Base-by-base conservation (phyloP, 306 rosid genomes). In the Rosa persica region DNA sequence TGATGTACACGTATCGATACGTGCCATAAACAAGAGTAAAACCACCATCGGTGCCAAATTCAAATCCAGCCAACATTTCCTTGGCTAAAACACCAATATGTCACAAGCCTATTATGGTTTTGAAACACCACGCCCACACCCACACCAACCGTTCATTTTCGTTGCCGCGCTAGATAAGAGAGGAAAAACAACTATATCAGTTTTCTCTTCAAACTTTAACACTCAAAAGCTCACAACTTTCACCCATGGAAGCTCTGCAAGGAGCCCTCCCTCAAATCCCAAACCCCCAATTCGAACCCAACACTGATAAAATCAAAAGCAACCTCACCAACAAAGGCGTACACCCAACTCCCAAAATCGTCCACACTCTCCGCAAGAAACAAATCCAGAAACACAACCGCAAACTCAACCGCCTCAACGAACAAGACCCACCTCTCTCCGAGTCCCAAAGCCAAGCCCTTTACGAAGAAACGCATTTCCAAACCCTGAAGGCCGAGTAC, bases 291-390 rank as follows among this genome's bases (percentile, higher is more conserved):
- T 92, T 89, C 81, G 89, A 89, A 76, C 97, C 98, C 16, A 82
- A 89, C 87, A 64, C 86, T 27, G 88, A 85, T 17, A 86, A 58
- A 25, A 89, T 94, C 83, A 89, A 88, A 70, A 88, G 83, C 55
- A 74, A 10, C 58, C 95, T 94, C 70, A 81, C 83, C 44, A 75
- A 85, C 30, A 82, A 85, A 77, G 92, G 90, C 48, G 89, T 92
- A 5, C 5, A 52, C 34, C 91, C 98, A 19, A 86, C 96, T 5
- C 97, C 97, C 42, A 92, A 88, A 78, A 89, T 92, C 54, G 34
- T 94, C 78, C 98, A 91, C 96, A 79, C 80, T 30, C 86, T 92
- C 80, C 92, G 98, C 86, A 90, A 89, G 81, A 94, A 92, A 65
- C 83, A 94, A 78, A 85, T 90, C 77, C 98, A 92, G 44, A 94